phyloP scores from a whole-genome alignment of 1,139 yeast genomes.

The Yamadazyma blattariae region DNA sequence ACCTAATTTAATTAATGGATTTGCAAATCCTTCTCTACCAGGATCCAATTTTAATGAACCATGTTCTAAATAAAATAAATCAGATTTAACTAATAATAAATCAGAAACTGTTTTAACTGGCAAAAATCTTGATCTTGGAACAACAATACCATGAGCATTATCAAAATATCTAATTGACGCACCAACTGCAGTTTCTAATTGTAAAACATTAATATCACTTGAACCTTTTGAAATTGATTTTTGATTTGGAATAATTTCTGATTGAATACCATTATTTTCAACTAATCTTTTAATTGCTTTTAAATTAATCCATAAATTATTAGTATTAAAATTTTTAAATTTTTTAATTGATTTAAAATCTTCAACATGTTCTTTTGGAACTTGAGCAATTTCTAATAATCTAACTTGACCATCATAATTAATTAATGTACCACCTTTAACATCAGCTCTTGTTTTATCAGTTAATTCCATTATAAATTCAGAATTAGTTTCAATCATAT shows the following conservation, averaged over 20 bases:
- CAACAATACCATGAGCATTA: slow-evolving; percentile 97
- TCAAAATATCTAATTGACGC: slow-evolving; percentile 97
- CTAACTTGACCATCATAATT: slow-evolving; percentile 95
- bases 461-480: slow-evolving; percentile 98
- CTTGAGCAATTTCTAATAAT: slow-evolving; percentile 96
- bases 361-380: slow-evolving; percentile 97
- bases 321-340: slow-evolving; percentile 96
- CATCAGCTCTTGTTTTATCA: slow-evolving; percentile 98
- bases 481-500: slow-evolving; percentile 87
- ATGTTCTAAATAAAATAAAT: slow-evolving; percentile 84
- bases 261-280: slow-evolving; percentile 76
- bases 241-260: slow-evolving; percentile 94
- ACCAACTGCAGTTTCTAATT: slow-evolving; percentile 98
- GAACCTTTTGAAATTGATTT: slow-evolving; percentile 79
- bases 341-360: slow-evolving; percentile 97
- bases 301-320: slow-evolving; percentile 95
- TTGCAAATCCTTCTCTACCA: slow-evolving; percentile 79
- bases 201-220: slow-evolving; percentile 80
- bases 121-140: slow-evolving; percentile 95
- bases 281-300: slow-evolving; percentile 91
- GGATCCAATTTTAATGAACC: slow-evolving; percentile 88
- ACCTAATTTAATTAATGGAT: slow-evolving; percentile 94
- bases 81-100: slow-evolving; percentile 92
- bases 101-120: slow-evolving; percentile 98
- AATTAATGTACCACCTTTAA: slow-evolving; percentile 97